Conservation (phyloP, 306 rosid species). For the Prinsepia uniflora region DNA sequence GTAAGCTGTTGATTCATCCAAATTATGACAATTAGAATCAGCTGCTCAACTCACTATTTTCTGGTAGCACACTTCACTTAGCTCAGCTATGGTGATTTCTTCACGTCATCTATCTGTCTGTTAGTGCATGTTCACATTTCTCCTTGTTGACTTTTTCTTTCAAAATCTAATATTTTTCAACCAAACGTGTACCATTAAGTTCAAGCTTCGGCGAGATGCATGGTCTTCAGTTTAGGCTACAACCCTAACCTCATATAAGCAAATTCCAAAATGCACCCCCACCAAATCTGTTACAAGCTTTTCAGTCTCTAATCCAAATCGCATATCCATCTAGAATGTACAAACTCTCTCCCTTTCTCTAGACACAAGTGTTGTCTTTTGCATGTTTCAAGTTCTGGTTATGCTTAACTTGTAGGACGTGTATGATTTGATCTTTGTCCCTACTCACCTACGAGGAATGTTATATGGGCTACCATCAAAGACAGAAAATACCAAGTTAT, state of each 20-base stretch:
- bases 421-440: not conserved
- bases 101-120: not conserved
- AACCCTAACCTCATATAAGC: not conserved
- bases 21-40: not conserved
- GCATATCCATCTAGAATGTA: not conserved
- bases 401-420: not conserved
- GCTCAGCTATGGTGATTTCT: not conserved
- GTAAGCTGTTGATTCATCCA: not conserved
- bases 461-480: not conserved
- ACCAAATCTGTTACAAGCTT: not conserved
- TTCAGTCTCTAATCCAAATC: not conserved
- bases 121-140: not conserved
- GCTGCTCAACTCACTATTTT: not conserved
- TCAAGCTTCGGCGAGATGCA: not conserved
- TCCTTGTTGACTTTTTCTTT: not conserved
- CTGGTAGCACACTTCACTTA: not conserved
- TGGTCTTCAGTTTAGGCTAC: not conserved
- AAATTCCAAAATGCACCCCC: not conserved
- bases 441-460: not conserved
- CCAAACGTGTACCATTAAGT: not conserved
- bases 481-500: not conserved
- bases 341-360: not conserved
- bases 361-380: not conserved
- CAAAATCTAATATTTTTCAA: not conserved
- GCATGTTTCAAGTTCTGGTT: not conserved